Evolutionary conservation across 116 monocot species (phyloP), one percentile per base, ranked within the genome.

Genomic region (Cymodocea nodosa): DNA sequence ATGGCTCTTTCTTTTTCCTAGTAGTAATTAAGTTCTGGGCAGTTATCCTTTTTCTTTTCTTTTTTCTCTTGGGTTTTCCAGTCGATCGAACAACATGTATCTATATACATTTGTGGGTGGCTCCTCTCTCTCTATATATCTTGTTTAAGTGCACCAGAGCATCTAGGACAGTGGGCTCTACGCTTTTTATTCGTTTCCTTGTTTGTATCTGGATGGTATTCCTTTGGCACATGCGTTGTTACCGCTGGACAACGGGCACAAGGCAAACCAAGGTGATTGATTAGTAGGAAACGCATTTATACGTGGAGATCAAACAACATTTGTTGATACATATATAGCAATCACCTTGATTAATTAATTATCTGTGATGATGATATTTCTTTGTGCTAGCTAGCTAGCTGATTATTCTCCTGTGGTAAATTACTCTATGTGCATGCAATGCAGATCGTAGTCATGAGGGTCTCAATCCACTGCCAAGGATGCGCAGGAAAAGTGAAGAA

Each of bases 401-500:
- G 11, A 44, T 44, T 44, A 44, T 44, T 54, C 54, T 20, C 0
- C n/a, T 18, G 17, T 54, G 3, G 54, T 54, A 6, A 54, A 19
- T 19, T n/a, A n/a, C n/a, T n/a, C 18, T 54, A 7, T 44, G 25
- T 59, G 13, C n/a, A 56, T 35, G 5, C 56, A 92, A 56, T 35
- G 5, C 56, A 92, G 92, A 84, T 87, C 23, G 92, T 92, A 68
- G 92, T 87, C 6, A 80, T 92, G 87, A 87, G 73, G 55, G 92
- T 92, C 16, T 82, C 92, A n/a, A 76, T 92, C 49, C 92, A 92
- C 72, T 92, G 92, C 70, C 80, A 81, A 78, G 92, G 87, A 15
- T 92, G 92, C 51, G 92, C 84, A 61, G 85, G 87, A 15, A 92
- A 92, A 73, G 85, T 92, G 6, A 87, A 76, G 72, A 92, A 87